Evolutionary conservation across 2,329 filamentous ascomycete genomes (phyloP).

Genomic region (Fusarium scirpi): DNA sequence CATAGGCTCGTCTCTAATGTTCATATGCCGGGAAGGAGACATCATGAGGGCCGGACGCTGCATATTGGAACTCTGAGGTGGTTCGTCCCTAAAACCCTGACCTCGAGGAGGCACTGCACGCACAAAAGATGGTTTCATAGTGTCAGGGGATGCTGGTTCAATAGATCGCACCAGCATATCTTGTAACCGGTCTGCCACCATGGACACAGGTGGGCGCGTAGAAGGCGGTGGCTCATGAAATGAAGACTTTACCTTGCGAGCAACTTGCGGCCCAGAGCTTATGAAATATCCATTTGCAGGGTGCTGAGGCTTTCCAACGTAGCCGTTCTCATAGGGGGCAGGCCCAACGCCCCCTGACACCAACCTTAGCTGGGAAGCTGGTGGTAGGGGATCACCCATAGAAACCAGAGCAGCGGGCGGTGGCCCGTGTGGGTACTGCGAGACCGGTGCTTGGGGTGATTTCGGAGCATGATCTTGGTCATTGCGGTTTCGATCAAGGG

Average conservation of each 20-base stretch:
- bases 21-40: slow-evolving; percentile 36
- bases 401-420: slow-evolving; percentile 18
- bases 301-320: slow-evolving; percentile 43
- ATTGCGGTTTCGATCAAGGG: slow-evolving; percentile 49
- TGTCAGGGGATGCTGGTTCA: slow-evolving; percentile 57
- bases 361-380: slow-evolving; percentile 38
- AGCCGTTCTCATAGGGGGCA: slow-evolving; percentile 47
- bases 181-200: slow-evolving; percentile 45
- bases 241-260: slow-evolving; percentile 47
- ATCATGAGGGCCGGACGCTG: slow-evolving; percentile 39
- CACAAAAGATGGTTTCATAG: slow-evolving; percentile 52
- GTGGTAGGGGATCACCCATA: slow-evolving; percentile 31
- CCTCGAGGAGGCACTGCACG: slow-evolving; percentile 49
- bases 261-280: slow-evolving; percentile 30
- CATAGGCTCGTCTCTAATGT: slow-evolving; percentile 32
- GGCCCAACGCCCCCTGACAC: slow-evolving; percentile 33
- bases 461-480: slow-evolving; percentile 17
- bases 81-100: slow-evolving; percentile 39
- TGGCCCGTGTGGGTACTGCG: slow-evolving; percentile 25
- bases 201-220: slow-evolving; percentile 37
- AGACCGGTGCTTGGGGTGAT: slow-evolving; percentile 22
- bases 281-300: slow-evolving; percentile 35
- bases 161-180: slow-evolving; percentile 62
- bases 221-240: slow-evolving; percentile 37
- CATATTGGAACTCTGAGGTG: slow-evolving; percentile 31